Base-by-base conservation (phyloP, 1,139 yeast species). In the Suhomyces chickasaworum region DNA sequence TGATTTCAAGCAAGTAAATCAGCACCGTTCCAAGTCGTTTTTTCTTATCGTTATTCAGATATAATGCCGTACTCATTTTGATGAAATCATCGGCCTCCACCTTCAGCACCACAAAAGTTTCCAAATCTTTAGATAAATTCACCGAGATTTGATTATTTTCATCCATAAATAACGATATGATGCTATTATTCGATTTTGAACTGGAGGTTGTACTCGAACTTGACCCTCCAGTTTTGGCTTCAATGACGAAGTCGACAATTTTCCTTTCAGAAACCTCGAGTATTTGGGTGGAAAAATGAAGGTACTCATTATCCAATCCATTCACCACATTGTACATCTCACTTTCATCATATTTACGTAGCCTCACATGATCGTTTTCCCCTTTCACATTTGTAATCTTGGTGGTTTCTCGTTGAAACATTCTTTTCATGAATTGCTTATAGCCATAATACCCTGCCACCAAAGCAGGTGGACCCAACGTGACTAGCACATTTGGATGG, bases 251-350 rank as follows among this genome's bases (percentile, higher is more conserved):
- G 44, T 50, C 57, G 49, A 48, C 51, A 27, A 73, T 59, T 18
- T 65, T 51, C 25, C 53, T 44, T 34, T 66, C 70, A 1, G 65
- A 54, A 2, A 64, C 30, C 13, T 66, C 64, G 3, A 66, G 43
- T 3, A 71, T 50, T 47, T 73, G 73, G 10, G 49, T 39, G 42
- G 58, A 63, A 47, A 73, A 66, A 44, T 65, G 65, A 47, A 71
- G 77, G 52, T 58, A 73, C 51, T 70, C 69, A 50, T 59, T 69
- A 10, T 74, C 77, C 22, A 73, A 61, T 2, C 75, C 77, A n/a
- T 57, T 48, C 10, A 66, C 27, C 4, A 69, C 71, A 48, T 68
- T 66, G 22, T 58, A 54, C 9, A 71, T 45, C 33, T 58, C 63
- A 10, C 64, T 50, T 48, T 71, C 77, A 48, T 73, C 73, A 53